Evolutionary conservation across 192 early-diverging fungal species (phyloP).

Genomic region (Rhizophagus clarus): DNA sequence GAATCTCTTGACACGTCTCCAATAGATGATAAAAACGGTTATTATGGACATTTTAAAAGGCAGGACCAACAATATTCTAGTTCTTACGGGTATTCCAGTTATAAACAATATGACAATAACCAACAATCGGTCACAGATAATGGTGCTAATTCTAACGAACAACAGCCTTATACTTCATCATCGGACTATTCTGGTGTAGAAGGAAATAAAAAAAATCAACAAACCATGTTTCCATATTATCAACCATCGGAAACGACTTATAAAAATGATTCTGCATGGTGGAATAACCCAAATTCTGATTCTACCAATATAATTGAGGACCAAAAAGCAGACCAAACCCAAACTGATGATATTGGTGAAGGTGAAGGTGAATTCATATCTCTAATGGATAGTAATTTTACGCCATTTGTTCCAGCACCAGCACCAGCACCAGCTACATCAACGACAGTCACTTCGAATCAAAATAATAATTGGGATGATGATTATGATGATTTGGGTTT

Average conservation of each 20-base stretch:
- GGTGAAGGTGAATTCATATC: constrained; percentile 19
- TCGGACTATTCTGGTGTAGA: not conserved
- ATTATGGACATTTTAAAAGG: not conserved
- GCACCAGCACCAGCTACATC: not conserved
- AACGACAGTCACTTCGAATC: not conserved
- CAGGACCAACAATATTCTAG: not conserved
- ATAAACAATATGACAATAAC: constrained; percentile 11
- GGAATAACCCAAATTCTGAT: not conserved
- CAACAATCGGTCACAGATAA: constrained; percentile 23
- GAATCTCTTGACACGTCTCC: not conserved
- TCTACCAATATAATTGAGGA: not conserved
- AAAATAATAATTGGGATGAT: constrained; percentile 9
- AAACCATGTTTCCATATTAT: not conserved
- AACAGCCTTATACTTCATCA: not conserved
- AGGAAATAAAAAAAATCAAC: constrained; percentile 18
- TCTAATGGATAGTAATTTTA: constrained; percentile 1
- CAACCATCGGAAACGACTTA: not conserved
- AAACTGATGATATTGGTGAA: not conserved
- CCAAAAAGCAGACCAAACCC: not conserved
- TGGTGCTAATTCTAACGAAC: not conserved
- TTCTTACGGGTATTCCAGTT: constrained; percentile 8
- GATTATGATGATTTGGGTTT: constrained; percentile 25
- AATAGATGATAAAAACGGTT: not conserved
- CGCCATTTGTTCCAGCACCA: not conserved
- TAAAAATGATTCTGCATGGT: constrained; percentile 19